phyloP scores from a whole-genome alignment of 192 early-diverging fungal species.

The Entomortierella chlamydospora region DNA sequence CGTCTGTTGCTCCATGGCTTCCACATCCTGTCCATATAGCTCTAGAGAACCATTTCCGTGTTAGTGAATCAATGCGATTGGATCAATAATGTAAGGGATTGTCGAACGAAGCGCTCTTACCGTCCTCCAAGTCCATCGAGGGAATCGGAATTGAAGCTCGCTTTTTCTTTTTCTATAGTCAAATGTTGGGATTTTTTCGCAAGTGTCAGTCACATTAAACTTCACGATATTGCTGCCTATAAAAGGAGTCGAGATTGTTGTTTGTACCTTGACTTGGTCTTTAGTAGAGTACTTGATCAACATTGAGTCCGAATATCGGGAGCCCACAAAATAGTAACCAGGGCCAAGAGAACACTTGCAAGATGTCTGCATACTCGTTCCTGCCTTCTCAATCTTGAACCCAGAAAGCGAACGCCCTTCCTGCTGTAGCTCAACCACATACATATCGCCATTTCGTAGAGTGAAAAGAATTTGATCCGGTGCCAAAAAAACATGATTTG shows the following conservation, averaged over 20 bases:
- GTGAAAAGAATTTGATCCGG: conserved; percentile 79
- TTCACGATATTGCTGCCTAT: too few species aligned
- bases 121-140: conserved; percentile 47
- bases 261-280: conserved; percentile 37
- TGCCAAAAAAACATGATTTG: conserved; percentile 71
- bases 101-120: conserved; percentile 4
- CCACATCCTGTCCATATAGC: conserved; percentile 50
- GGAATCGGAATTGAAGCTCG: conserved; percentile 4
- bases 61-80: neutral
- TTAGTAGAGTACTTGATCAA: conserved; percentile 72
- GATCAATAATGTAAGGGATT: too few species aligned
- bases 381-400: conserved; percentile 68
- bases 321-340: conserved; percentile 79
- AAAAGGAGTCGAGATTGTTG: neutral
- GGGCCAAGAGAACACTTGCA: conserved; percentile 60
- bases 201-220: too few species aligned
- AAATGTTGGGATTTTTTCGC: too few species aligned
- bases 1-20: conserved; percentile 22
- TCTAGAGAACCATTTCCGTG: neutral
- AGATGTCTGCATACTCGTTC: conserved; percentile 63
- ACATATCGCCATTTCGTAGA: conserved; percentile 77
- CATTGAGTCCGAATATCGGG: conserved; percentile 73
- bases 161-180: conserved; percentile 37
- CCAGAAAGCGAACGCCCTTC: conserved; percentile 85
- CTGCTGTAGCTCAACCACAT: conserved; percentile 76